Evolutionary conservation across 768 basidiomycete species (phyloP), one percentile per base, ranked within the genome.

Genomic region (Boletus reticulatus): DNA sequence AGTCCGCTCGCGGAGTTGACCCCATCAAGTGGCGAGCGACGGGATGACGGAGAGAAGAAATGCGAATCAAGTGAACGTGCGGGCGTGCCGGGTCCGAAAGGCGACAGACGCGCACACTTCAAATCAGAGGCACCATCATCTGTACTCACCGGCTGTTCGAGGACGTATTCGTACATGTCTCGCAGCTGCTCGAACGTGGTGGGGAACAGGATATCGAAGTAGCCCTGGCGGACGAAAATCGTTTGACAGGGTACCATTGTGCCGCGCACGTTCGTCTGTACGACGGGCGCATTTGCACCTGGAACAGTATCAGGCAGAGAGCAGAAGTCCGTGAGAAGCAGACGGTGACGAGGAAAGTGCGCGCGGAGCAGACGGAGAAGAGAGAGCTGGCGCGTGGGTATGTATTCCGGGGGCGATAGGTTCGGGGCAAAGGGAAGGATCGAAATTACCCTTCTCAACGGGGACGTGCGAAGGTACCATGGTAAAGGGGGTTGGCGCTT

Each of bases 151-250:
- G 86, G 84, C 63, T 83, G 81, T 37, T 85, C 81, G 56, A 98
- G 83, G 52, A 88, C 80, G 61, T 84, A 78, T 66, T 94, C 90
- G 72, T 98, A 98, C 84, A 95, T 91, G 68, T 96, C 92, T 45
- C 90, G 78, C 51, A 98, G 78, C 20, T 79, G 80, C 50, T 82
- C 83, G 60, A 98, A 98, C 68, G 92, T 77, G 13, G 96, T 98
- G 11, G 97, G 97, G 76, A 99, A 99, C 77, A 99, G 92, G 57
- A 98, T 98, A 71, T 99, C 97, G 71, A 99, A 99, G 75, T 87
- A 95, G 9, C 97, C 97, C 66, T 90, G 96, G 63, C 86, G 87
- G 55, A 99, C 97, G 63, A 96, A 84, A 53, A 97, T 80, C 14
- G 92, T 98, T 59, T 86, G 79, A 65, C 92, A 94, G 5, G 97